Evolutionary conservation across 495 filamentous ascomycete species (phyloP).

Genomic region (Collariella sp.): DNA sequence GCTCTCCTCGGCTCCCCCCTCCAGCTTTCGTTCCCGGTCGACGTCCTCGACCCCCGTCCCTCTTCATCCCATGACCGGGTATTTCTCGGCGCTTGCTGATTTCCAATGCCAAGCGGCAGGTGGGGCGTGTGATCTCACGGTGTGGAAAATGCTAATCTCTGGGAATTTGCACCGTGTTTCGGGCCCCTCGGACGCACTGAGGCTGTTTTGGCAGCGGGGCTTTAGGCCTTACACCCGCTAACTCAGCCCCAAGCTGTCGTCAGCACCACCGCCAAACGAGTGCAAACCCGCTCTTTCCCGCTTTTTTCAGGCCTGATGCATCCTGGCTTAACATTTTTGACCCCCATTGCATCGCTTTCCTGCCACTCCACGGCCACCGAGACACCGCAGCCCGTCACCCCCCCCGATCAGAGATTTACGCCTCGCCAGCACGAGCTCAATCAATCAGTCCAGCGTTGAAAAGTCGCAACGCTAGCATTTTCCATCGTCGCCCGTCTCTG

Average conservation of each 20-base stretch:
- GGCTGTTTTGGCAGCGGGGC: background rate
- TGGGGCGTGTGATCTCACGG: background rate
- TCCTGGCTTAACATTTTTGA: conserved; percentile 26
- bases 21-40: background rate
- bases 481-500: conserved; percentile 43
- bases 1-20: background rate
- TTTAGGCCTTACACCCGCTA: conserved; percentile 9
- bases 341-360: conserved; percentile 1
- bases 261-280: conserved; percentile 10
- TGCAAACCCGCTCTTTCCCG: background rate
- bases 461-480: conserved; percentile 62
- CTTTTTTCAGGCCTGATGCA: conserved; percentile 14
- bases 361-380: conserved; percentile 11
- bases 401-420: conserved; percentile 29
- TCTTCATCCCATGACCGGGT: background rate
- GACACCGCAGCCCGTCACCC: conserved; percentile 10
- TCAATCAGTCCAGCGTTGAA: conserved; percentile 26
- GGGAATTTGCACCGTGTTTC: conserved; percentile 7
- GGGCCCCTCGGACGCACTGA: background rate
- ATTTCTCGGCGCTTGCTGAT: conserved; percentile 2
- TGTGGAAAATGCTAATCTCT: background rate
- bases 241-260: conserved; percentile 5
- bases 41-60: no score
- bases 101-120: conserved; percentile 7
- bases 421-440: conserved; percentile 15